Percentiles rank a stretch among this genome's conserved stretches.
Conservation (phyloP, 306 rosid genomes). For the Ammopiptanthus mongolicus region DNA sequence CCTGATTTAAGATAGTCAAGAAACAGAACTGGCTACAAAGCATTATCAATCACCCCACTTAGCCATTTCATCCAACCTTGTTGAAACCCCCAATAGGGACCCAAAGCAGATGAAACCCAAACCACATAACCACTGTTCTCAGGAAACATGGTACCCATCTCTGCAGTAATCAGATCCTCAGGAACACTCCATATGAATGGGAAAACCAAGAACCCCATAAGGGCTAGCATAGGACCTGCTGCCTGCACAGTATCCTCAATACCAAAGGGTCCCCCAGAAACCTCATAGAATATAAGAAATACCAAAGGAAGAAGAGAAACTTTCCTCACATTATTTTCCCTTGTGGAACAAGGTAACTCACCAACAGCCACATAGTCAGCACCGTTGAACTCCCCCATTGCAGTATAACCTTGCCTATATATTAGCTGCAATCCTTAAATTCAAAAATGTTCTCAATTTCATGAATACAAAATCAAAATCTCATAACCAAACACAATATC, state of each 20-base stretch:
- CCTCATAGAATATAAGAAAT: slow-evolving; percentile 76
- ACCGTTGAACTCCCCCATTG: slow-evolving; percentile 42
- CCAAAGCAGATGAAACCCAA: slow-evolving; percentile 84
- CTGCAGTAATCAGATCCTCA: slow-evolving; percentile 73
- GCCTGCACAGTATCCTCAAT: slow-evolving; percentile 72
- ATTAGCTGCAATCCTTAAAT: slow-evolving; percentile 30
- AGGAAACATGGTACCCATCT: slow-evolving; percentile 88
- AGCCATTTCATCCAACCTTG: slow-evolving; percentile 95
- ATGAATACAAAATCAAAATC: background rate
- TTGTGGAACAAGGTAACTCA: slow-evolving; percentile 36
- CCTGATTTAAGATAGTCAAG: slow-evolving; percentile 65
- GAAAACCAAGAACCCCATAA: slow-evolving; percentile 59
- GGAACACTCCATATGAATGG: slow-evolving; percentile 85
- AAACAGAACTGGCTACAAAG: slow-evolving; percentile 68
- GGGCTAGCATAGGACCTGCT: slow-evolving; percentile 74
- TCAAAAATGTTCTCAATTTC: slow-evolving; percentile 13
- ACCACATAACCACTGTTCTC: slow-evolving; percentile 81
- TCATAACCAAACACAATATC: background rate
- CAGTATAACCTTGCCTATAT: slow-evolving; percentile 27
- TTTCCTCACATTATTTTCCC: slow-evolving; percentile 32
- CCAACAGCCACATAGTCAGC: slow-evolving; percentile 32
- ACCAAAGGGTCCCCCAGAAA: slow-evolving; percentile 84
- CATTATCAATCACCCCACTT: slow-evolving; percentile 75
- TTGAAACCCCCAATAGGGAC: slow-evolving; percentile 80
- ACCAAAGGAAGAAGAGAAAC: slow-evolving; percentile 65